Percentiles rank a stretch among this genome's conserved stretches.
These are phyloP conservation scores for Gynochthodes officinalis DNA, from an alignment of 257 asterid genomes.

Conservation along the genomic window DNA sequence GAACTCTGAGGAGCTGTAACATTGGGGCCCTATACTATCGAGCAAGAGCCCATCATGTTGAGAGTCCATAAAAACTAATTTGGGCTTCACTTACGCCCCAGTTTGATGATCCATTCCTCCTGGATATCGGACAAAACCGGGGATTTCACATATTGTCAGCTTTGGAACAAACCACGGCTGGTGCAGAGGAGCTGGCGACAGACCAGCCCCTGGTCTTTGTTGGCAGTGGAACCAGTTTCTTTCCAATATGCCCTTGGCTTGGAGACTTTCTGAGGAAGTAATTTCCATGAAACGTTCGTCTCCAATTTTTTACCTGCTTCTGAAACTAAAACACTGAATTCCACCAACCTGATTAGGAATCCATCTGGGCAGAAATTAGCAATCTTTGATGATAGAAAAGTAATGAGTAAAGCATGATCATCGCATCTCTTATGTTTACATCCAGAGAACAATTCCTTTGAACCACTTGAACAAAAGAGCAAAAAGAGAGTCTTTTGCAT, in stretches of 20 bases:
- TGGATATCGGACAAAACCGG: neutral
- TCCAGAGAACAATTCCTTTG: neutral
- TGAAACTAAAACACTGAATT: neutral
- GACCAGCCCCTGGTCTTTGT: too few species aligned
- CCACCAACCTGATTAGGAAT: neutral
- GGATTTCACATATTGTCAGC: neutral
- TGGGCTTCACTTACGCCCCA: conserved; percentile 6
- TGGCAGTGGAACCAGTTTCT: conserved; percentile 4
- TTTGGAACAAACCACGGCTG: too few species aligned
- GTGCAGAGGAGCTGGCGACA: too few species aligned
- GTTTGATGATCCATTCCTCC: neutral
- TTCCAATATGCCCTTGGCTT: neutral
- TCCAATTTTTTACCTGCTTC: conserved; percentile 2
- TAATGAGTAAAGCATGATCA: neutral
- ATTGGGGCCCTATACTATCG: neutral
- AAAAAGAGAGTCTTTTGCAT: neutral
- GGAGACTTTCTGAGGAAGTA: neutral
- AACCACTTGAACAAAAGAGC: neutral
- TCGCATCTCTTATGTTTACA: neutral
- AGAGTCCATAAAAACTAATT: neutral
- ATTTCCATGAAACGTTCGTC: neutral
- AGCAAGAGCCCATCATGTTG: conserved; percentile 2
- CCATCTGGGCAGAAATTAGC: neutral
- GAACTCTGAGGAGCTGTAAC: neutral
- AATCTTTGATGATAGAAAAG: neutral